Base-by-base conservation (phyloP, 495 filamentous ascomycete genomes). In the Umbilicaria muhlenbergii region DNA sequence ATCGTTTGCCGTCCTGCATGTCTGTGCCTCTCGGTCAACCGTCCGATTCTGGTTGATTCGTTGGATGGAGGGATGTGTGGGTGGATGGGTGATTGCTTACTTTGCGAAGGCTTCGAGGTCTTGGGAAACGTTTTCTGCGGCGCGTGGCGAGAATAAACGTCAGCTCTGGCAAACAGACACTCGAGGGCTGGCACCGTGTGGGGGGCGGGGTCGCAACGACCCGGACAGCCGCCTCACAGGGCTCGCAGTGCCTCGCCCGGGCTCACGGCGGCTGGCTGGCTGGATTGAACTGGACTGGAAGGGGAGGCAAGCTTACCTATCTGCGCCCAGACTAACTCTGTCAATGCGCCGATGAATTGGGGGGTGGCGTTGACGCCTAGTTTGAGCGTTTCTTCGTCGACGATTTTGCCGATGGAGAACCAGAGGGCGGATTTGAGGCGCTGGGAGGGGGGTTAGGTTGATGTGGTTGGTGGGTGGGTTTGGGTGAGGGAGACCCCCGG, bases 351-450 rank as follows among this genome's bases (percentile, higher is more conserved):
- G 52, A 94, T 95, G 62, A 95, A 98, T 56, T 95, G 88, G 6
- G 87, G 88, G 1, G 87, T 95, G 2, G 88, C 86, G 60, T 89
- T 94, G 46, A 81, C 70, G 54, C 82, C 79, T 11, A 82, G 67
- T 18, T 69, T 68, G 32, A 91, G 62, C 24, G 78, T 81, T 57
- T 93, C 85, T 48, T 88, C 77, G 58, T 95, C 89, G 37, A 94
- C 82, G 38, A 86, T 85, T 57, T 86, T 82, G 55, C 88, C 88
- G 46, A 94, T 77, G 16, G 76, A 72, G 58, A 81, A 83, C 88
- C 88, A 96, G n/a, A 98, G 73, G 31, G 86, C 84, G 40, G 85
- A 78, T 73, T 98, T 98, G 44, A 95, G 71, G 49, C 80, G 80
- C 86, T 94, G 45, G 15, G 35, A 8, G 33, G 35, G 11, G 11